phyloP scores from a whole-genome alignment of 345 rosid species.

The Trapa incisa region DNA sequence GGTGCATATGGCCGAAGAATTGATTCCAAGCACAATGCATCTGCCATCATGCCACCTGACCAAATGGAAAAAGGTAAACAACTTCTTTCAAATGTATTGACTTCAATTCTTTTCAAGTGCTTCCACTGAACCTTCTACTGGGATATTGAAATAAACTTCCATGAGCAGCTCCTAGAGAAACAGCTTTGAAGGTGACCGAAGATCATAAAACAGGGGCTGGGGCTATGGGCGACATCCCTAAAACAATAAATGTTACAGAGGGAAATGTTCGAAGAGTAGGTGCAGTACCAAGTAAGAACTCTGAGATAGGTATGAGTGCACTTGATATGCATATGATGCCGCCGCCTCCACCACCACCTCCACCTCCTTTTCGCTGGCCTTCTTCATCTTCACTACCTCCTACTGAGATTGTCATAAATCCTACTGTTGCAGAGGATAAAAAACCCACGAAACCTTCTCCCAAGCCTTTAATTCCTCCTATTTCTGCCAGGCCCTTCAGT shows the following conservation, averaged over 20 bases:
- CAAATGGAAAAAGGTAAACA: constrained; percentile 54
- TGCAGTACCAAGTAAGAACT: constrained; percentile 28
- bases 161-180: constrained; percentile 44
- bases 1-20: constrained; percentile 66
- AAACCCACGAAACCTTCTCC: constrained; percentile 32
- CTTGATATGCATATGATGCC: constrained; percentile 28
- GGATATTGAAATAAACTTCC: constrained; percentile 2
- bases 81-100: neutral
- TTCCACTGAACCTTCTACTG: neutral
- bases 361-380: constrained; percentile 39
- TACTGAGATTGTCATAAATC: constrained; percentile 38
- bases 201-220: constrained; percentile 21
- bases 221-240: constrained; percentile 37
- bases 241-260: constrained; percentile 33
- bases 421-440: constrained; percentile 38
- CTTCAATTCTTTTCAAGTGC: neutral
- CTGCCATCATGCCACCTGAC: constrained; percentile 29
- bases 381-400: constrained; percentile 54
- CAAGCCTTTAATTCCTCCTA: constrained; percentile 21
- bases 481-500: constrained; percentile 66
- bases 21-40: constrained; percentile 29
- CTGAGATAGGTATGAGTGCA: constrained; percentile 46
- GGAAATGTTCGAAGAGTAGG: constrained; percentile 23
- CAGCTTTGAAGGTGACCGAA: constrained; percentile 20
- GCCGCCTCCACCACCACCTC: constrained; percentile 35